Conservation (phyloP, 1,139 yeast genomes). For the Protomyces inundatus region DNA sequence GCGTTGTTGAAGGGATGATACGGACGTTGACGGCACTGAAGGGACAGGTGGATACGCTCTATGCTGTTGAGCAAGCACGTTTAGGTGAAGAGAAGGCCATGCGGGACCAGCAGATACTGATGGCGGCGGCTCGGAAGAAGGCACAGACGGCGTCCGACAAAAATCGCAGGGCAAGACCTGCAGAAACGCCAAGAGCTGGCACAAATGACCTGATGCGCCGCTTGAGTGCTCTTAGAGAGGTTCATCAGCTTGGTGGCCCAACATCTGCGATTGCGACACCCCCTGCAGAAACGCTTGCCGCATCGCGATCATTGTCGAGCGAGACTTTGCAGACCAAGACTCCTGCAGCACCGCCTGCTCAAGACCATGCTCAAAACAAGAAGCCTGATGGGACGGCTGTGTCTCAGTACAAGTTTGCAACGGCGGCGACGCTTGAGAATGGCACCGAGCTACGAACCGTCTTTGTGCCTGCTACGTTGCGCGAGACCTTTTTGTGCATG, state of each 20-base stretch:
- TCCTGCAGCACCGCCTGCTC: too few species aligned
- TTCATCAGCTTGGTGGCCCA: not conserved
- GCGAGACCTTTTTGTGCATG: slow-evolving; percentile 43
- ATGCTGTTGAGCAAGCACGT: not conserved
- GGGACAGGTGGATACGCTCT: not conserved
- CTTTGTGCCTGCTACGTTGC: slow-evolving; percentile 46
- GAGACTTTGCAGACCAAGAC: too few species aligned
- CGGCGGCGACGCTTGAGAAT: slow-evolving; percentile 44
- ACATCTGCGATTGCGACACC: too few species aligned
- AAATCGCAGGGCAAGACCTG: not conserved
- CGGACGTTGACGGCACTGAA: slow-evolving; percentile 2
- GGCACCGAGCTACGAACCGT: slow-evolving; percentile 51
- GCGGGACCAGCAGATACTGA: not conserved
- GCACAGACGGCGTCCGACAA: not conserved
- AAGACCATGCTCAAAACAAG: not conserved
- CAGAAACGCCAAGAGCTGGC: not conserved
- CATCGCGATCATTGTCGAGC: too few species aligned
- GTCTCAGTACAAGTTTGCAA: slow-evolving; percentile 4
- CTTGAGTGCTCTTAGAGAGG: not conserved
- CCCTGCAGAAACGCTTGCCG: too few species aligned
- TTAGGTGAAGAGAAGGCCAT: not conserved
- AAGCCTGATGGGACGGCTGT: not conserved
- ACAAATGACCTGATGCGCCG: not conserved
- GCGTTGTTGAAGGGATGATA: not conserved
- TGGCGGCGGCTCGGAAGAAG: not conserved